Evolutionary conservation across 805 yeast species (phyloP), one percentile per base, ranked within the genome.

Genomic region (Wickerhamiella parazyma): DNA sequence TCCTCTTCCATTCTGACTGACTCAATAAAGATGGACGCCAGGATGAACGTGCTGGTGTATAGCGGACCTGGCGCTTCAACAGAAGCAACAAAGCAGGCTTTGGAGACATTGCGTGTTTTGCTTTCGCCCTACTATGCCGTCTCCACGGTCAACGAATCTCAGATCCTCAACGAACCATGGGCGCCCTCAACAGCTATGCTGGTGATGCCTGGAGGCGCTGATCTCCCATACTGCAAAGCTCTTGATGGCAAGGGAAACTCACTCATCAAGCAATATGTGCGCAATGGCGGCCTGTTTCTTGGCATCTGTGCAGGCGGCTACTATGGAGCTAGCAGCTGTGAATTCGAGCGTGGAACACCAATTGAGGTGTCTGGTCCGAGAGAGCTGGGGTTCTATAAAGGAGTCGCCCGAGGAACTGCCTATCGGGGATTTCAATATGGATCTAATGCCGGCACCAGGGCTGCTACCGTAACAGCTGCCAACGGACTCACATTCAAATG

Each of bases 251-350:
- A 61, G 1, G 84, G 86, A 0, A 82, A 79, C 53, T 54, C 63
- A 8, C 65, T 68, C 31, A 82, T 85, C 48, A 59, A 64, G 21
- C 73, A 73, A 40, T 85, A 69, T 51, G 85, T 85, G 1, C 66
- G 75, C 24, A 66, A 68, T 44, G 98, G 97, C 24, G 99, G 99
- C 1, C 65, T 68, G 39, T 85, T 66, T 55, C 60, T 89, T 17
- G 98, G 98, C 0, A 75, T 91, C 49, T 91, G 99, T 63, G 91
- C 99, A 8, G 99, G 99, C 35, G 97, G 82, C 0, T 91, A 91
- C 62, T 91, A 75, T 56, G 89, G 78, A 1, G 71, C 87, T 10
- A 61, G 71, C 0, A 61, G 78, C 33, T 78, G 82, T 51, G 96
- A 89, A 56, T 91, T 91, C 58, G 95, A 84, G 52, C 78, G 72